Conservation (phyloP, 768 basidiomycete species). For the Cyclocybe cylindracea region DNA sequence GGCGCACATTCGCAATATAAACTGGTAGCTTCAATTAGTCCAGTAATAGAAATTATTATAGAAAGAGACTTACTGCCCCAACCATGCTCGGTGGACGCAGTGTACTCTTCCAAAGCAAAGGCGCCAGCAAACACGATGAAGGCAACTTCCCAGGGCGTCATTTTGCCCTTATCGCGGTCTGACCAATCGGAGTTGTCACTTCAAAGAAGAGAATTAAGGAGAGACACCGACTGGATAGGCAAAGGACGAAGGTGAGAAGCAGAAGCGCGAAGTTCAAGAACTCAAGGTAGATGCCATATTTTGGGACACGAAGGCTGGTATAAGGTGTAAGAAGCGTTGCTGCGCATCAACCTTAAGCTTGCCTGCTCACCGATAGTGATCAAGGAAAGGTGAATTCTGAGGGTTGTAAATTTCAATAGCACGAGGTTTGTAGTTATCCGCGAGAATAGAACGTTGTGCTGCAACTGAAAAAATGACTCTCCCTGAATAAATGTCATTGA, state of each 20-base stretch:
- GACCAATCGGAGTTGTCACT: slow-evolving; percentile 3
- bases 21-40: slow-evolving; percentile 38
- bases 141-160: slow-evolving; percentile 65
- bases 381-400: slow-evolving; percentile 67
- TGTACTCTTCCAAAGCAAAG: slow-evolving; percentile 86
- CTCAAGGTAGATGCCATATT: slow-evolving; percentile 76
- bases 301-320: slow-evolving; percentile 74
- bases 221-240: slow-evolving; percentile 62
- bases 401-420: slow-evolving; percentile 74
- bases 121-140: slow-evolving; percentile 80
- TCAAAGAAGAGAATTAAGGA: not conserved
- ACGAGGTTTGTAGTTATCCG: slow-evolving; percentile 86
- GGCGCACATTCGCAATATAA: slow-evolving; percentile 77
- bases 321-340: slow-evolving; percentile 1
- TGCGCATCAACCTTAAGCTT: not conserved
- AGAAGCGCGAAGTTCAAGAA: slow-evolving; percentile 76
- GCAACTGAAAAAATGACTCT: slow-evolving; percentile 66
- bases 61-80: slow-evolving; percentile 66
- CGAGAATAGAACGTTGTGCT: slow-evolving; percentile 72
- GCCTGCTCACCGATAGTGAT: slow-evolving; percentile 70
- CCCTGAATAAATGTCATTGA: slow-evolving; percentile 87
- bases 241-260: slow-evolving; percentile 69
- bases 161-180: slow-evolving; percentile 56
- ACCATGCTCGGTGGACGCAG: slow-evolving; percentile 83
- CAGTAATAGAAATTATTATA: slow-evolving; percentile 1